phyloP scores from a whole-genome alignment of 345 rosid species.

The Moricandia moricandioides region DNA sequence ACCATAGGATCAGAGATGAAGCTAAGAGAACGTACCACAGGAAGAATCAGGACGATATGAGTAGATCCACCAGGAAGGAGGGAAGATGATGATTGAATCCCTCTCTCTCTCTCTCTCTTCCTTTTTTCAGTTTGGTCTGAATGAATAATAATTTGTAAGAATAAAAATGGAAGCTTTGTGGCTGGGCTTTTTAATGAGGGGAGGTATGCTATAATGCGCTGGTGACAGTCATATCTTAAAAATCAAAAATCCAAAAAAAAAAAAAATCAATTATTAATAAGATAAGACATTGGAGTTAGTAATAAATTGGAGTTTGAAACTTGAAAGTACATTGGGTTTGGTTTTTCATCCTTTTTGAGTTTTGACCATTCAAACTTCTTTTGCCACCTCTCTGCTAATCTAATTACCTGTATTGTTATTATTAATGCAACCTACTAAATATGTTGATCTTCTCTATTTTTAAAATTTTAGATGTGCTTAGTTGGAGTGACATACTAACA shows the following conservation, averaged over 20 bases:
- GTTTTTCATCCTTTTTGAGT: slow-evolving; percentile 32
- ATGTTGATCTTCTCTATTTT: not conserved
- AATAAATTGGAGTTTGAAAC: slow-evolving; percentile 38
- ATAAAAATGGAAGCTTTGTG: slow-evolving; percentile 25
- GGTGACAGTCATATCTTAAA: slow-evolving; percentile 37
- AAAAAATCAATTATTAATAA: not conserved
- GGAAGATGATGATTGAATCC: slow-evolving; percentile 21
- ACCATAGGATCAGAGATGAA: not conserved
- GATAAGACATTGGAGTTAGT: slow-evolving; percentile 30
- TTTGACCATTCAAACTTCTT: slow-evolving; percentile 40
- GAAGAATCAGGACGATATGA: slow-evolving; percentile 17
- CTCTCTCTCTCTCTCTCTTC: slow-evolving; percentile 4
- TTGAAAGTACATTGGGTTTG: slow-evolving; percentile 38
- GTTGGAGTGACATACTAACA: slow-evolving; percentile 2
- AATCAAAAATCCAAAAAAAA: not conserved
- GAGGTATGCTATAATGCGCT: slow-evolving; percentile 31
- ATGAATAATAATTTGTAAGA: slow-evolving; percentile 25
- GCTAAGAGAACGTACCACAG: slow-evolving; percentile 7
- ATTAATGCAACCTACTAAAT: not conserved
- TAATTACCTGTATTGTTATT: not conserved
- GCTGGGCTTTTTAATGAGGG: slow-evolving; percentile 26
- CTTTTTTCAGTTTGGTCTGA: slow-evolving; percentile 23
- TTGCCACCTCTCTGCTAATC: not conserved
- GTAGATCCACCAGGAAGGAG: slow-evolving; percentile 26
- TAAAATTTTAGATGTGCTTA: not conserved